Evolutionary conservation across 768 basidiomycete genomes (phyloP), one percentile per base, ranked within the genome.

Genomic region (Xerocomellus chrysenteron): DNA sequence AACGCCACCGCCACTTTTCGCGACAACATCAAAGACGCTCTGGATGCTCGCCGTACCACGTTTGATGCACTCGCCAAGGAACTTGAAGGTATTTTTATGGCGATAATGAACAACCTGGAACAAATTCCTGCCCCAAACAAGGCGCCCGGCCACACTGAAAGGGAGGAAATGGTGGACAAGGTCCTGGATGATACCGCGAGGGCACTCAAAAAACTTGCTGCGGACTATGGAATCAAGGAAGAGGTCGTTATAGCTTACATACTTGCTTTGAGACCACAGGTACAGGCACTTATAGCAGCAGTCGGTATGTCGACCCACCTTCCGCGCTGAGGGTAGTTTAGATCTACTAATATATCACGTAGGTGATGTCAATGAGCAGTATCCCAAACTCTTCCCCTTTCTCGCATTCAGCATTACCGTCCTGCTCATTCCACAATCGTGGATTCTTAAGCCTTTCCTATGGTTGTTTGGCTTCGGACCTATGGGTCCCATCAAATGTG

Each of bases 351-450:
- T 14, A 1, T 30, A 9, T 30, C 35, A 14, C 35, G 13, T 12
- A 65, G 64, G 64, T 0, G 64, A 65, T 19, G 56, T 65, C 44
- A 58, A 56, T n/a, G 59, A 55, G 10, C 26, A 47, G 26, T 17
- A 65, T n/a, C 64, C 60, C 6, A 5, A 52, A 2, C 35, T 62
- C 24, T 19, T 59, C 2, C 33, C 52, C 8, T 5, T 7, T 16
- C 42, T 65, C 19, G 4, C 14, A 19, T 54, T 56, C 19, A 37
- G 50, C 2, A 37, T 65, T 5, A 13, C 26, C 3, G 14, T 3
- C 19, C 4, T 65, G 21, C 52, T 65, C 41, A 19, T 65, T 19
- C 60, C 56, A 1, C 26, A 62, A 30, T 26, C 36, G 5, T 59
- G 64, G 64, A 52, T 62, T 2, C 55, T 65, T 9, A 2, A 40